Base-by-base conservation (phyloP, 106 monocot species). In the Cymbidium sinense region DNA sequence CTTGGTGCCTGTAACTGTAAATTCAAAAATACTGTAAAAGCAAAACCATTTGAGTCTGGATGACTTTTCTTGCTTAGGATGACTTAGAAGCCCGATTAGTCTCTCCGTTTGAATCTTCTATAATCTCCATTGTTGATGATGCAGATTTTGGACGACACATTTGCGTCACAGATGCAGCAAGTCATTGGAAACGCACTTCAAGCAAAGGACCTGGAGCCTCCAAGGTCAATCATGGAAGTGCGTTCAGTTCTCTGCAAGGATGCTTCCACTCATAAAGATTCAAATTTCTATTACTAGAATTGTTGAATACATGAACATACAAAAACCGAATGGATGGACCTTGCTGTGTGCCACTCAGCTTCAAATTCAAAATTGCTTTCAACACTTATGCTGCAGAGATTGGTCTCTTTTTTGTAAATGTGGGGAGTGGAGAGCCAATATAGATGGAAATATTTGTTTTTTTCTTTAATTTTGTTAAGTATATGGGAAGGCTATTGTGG, bases 141-240 rank as follows among this genome's bases (percentile, higher is more conserved):
- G 70, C 85, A 95, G 93, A 82, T 90, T 75, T 78, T 99, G 83
- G 92, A 99, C 51, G 95, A 99, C 69, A 99, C 95, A 43, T 95
- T 99, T 84, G 95, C 90, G 72, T 95, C 92, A 17, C 94, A 99
- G 78, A 95, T 99, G 92, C 95, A 99, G 64, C 90, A 91, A 76
- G 52, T 99, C 25, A 89, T 99, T 33, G 99, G 99, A 20, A 94
- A 99, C 67, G 76, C 88, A 10, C 77, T 99, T 55, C 86, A 88
- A 71, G 86, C 86, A 50, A 90, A 92, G 67, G 99, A 99, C 28
- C 43, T 95, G 34, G 92, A 95, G 64, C 92, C 99, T 37, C 99
- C 99, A 0, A 82, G 92, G 43, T 92, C 92, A 15, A 88, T 92
- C 64, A 82, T 92, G 88, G 99, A 99, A 85, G 99, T 95, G n/a